Evolutionary conservation across 805 yeast species (phyloP), one percentile per base, ranked within the genome.

Genomic region (Ogataea nitratoaversa): DNA sequence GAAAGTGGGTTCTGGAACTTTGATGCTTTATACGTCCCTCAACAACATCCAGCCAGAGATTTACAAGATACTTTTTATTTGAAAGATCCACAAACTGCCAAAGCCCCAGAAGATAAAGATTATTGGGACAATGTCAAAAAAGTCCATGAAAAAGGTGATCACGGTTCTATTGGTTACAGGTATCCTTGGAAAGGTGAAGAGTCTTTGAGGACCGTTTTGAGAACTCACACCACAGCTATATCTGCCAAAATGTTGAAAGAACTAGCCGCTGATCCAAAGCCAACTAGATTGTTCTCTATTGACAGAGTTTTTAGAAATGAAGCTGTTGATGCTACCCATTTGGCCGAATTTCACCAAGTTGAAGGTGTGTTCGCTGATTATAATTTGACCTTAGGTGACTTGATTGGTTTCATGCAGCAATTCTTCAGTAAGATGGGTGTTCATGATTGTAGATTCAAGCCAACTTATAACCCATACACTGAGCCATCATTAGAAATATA

Each of bases 21-120:
- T 60, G 99, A 93, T 65, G 79, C 99, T 3, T 75, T 93, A 57
- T 93, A 71, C 57, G 99, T 93, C 40, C 99, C 99, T 41, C 99
- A 93, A 71, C 98, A 93, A 71, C 99, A 93, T 70, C 99, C 99
- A 14, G 99, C 99, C 36, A 83, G 99, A 72, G 99, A 93, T 64
- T 75, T 93, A 63, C 99, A 93, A 68, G 99, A 93, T 69, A 93
- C 99, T 44, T 93, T 93, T 72, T 93, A 93, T 70, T 74, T 93
- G 67, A 91, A 90, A 63, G 98, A 93, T 61, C 99, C 99, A 25
- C 72, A 68, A 36, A 71, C 65, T 46, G 95, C 95, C 41, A 82
- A 81, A 46, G 71, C 74, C 54, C 99, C 98, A 39, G 79, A 80
- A 50, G 99, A 93, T 66, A 71, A 73, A 60, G 65, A 70, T 56